A percentile compares a stretch with the other conserved stretches of the same genome.
Evolutionary conservation across 1,284 basidiomycete genomes (phyloP).

Genomic region (Pseudozyma hubeiensis): DNA sequence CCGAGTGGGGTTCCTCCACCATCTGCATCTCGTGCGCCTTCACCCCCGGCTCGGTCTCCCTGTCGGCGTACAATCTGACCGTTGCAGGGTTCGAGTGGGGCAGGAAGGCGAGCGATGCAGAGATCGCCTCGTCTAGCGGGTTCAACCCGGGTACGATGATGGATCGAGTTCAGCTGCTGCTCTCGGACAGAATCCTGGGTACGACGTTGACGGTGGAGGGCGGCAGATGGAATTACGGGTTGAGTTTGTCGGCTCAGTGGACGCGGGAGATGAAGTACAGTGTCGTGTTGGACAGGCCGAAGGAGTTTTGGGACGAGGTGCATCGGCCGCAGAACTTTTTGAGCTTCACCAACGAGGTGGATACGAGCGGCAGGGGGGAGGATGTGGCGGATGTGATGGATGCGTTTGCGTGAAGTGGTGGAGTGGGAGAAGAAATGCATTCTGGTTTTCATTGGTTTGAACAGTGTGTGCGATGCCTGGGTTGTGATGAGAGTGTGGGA

Average conservation of each 20-base stretch:
- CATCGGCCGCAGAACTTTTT: constrained; percentile 77
- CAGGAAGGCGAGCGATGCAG: constrained; percentile 83
- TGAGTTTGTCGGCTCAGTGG: constrained; percentile 85
- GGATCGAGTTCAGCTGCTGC: constrained; percentile 90
- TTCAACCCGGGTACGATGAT: constrained; percentile 91
- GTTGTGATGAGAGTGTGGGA: no score
- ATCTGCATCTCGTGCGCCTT: constrained; percentile 95
- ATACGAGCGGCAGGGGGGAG: constrained; percentile 26
- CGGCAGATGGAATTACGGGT: constrained; percentile 65
- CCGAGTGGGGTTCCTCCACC: constrained; percentile 91
- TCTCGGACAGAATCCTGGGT: constrained; percentile 79
- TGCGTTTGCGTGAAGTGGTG: constrained; percentile 50
- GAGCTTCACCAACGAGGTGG: constrained; percentile 53
- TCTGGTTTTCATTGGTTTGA: no score
- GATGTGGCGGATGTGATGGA: constrained; percentile 63
- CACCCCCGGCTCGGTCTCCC: constrained; percentile 95
- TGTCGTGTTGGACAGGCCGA: constrained; percentile 88
- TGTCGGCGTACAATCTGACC: constrained; percentile 90
- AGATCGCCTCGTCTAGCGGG: constrained; percentile 76
- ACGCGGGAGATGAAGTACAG: constrained; percentile 84
- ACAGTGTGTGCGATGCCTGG: no score
- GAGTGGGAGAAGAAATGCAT: not conserved
- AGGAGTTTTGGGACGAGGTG: constrained; percentile 94
- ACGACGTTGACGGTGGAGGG: constrained; percentile 64
- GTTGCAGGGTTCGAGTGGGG: constrained; percentile 98